Conservation (phyloP, 176 grass and related monocot species). For the Elymus sibiricus region DNA sequence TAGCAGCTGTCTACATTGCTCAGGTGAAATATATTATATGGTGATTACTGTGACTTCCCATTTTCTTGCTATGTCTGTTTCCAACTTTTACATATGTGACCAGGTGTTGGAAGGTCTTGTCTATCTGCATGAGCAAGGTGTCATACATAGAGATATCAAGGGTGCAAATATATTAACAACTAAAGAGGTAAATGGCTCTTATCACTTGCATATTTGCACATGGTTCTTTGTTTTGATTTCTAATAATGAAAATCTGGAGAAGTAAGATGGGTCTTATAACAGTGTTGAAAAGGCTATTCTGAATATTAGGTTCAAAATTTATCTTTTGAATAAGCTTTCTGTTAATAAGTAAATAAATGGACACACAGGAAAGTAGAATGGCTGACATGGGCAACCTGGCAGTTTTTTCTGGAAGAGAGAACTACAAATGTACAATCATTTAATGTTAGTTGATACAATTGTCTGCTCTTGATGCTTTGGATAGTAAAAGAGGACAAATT, state of each 20-base stretch:
- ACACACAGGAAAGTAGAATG: not conserved
- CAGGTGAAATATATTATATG: constrained; percentile 57
- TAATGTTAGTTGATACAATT: not conserved
- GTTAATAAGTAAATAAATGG: not conserved
- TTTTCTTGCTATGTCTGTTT: constrained; percentile 2
- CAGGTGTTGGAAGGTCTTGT: constrained; percentile 98
- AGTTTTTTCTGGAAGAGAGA: constrained; percentile 7
- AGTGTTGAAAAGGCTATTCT: not conserved
- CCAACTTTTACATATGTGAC: constrained; percentile 13
- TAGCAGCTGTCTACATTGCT: constrained; percentile 93
- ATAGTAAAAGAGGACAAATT: not conserved
- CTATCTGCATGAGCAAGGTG: constrained; percentile 99
- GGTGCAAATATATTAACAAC: constrained; percentile 99
- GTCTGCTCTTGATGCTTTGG: constrained; percentile 6
- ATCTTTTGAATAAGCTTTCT: constrained; percentile 7
- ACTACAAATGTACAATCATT: not conserved
- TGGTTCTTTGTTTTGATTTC: constrained; percentile 28
- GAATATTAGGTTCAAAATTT: not conserved
- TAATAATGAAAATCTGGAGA: not conserved
- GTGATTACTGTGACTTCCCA: constrained; percentile 8
- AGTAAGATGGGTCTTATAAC: not conserved
- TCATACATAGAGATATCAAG: constrained; percentile 99
- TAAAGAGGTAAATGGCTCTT: constrained; percentile 71
- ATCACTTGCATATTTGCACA: constrained; percentile 20
- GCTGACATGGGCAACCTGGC: not conserved